Evolutionary conservation across 371 early-diverging fungal species (phyloP), one percentile per base, ranked within the genome.

Genomic region (Nematocida sp.): DNA sequence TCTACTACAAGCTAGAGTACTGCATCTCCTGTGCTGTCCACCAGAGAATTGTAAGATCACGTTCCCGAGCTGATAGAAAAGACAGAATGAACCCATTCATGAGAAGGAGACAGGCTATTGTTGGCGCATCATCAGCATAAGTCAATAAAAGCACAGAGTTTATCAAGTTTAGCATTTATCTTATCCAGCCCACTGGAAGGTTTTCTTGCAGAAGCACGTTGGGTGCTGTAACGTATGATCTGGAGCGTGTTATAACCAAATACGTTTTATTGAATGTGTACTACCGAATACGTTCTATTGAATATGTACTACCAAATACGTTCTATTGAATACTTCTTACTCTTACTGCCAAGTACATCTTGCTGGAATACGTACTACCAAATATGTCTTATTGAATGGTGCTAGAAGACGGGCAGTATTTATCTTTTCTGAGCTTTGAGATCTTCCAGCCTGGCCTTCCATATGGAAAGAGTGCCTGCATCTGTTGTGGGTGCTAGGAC

Each of bases 11-110:
- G 88, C 86, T 88, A 77, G 91, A 91, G 83, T 91, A 93, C 89
- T 96, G 97, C 85, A 86, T 96, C 77, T 91, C 92, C 60, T 95
- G 97, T 87, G 97, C 95, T 64, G 93, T 96, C 80, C 95, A 96
- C 88, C 85, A 89, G 78, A 89, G 90, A 85, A 87, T 93, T 63
- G 96, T 96, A 77, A 91, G 93, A 86, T 93, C 93, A 54, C 90
- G 97, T 83, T 91, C 92, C 79, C 85, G 86, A 77, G 87, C 82
- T 43, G 90, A 87, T 81, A 90, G 96, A 83, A 89, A 92, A 81
- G 89, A 88, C 87, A 89, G 96, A 84, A 86, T 87, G 81, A 92
- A 92, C 78, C 94, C 94, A 38, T 70, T 70, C 32, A 70, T 53
- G 62, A 70, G 46, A 32, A 70, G 41, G 38, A 60, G 74, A 62